Percentiles rank a stretch among this genome's conserved stretches.
phyloP scores from a whole-genome alignment of 2,329 filamentous ascomycete genomes.

The Fusarium algeriense region DNA sequence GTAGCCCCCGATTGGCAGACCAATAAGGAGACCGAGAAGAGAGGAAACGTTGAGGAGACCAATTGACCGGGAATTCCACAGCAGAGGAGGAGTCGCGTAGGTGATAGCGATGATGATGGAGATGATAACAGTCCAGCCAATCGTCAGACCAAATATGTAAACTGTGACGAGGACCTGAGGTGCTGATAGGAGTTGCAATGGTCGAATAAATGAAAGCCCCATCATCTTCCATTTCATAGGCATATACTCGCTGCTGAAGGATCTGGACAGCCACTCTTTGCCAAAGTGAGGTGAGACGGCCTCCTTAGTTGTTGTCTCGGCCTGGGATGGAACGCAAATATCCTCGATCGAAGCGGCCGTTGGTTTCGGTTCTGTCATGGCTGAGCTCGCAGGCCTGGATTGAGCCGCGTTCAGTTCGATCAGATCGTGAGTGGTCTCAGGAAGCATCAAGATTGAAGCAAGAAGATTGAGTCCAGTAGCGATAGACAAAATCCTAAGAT shows the following conservation, averaged over 20 bases:
- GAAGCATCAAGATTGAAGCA: slow-evolving; percentile 2
- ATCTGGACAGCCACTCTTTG: not conserved
- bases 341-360: not conserved
- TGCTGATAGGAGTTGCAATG: not conserved
- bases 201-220: not conserved
- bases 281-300: too few species aligned
- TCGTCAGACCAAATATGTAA: slow-evolving; percentile 5
- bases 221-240: not conserved
- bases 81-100: not conserved
- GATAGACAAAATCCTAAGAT: slow-evolving; percentile 2
- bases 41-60: not conserved
- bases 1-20: not conserved
- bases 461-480: not conserved
- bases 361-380: not conserved
- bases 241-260: not conserved
- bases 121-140: slow-evolving; percentile 14
- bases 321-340: not conserved
- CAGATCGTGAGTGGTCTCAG: not conserved
- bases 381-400: not conserved
- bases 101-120: not conserved
- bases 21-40: not conserved
- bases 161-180: slow-evolving; percentile 10
- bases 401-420: not conserved
- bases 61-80: slow-evolving; percentile 3
- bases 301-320: not conserved